Evolutionary conservation across 2,329 filamentous ascomycete genomes (phyloP), one percentile per base, ranked within the genome.

Genomic region (Alternaria infectoria): DNA sequence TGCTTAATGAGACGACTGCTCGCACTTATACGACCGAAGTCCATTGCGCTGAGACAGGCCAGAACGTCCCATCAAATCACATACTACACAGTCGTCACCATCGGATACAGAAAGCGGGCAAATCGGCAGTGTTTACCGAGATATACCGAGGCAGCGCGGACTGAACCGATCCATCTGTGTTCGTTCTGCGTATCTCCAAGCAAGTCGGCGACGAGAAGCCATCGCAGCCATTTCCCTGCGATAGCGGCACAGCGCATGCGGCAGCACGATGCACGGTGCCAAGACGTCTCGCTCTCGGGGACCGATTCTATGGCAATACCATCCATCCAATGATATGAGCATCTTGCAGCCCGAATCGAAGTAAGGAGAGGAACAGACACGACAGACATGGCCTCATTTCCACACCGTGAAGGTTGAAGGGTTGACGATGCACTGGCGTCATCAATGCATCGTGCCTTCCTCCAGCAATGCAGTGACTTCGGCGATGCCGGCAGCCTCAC

Each of bases 401-500:
- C 17, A 17, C 12, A 17, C 13, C 32, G 12, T 23, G 17, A 32
- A 19, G 13, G 13, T 11, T 17, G 40, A 30, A 30, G 15, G 8
- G 19, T 56, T 19, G 26, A 21, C 25, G 17, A 28, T 23, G 9
- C 25, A 8, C 25, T 19, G 25, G 30, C 54, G 30, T 44, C 32
- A n/a, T 26, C 17, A 26, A 17, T 54, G 17, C 26, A 55, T 54
- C 32, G 63, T 61, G 45, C 64, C 57, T 66, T 59, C 61, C 49
- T 54, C 28, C 47, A 59, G 60, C 26, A 47, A 25, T 36, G 43
- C 40, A 46, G 54, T 46, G 54, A 13, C 40, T 45, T 23, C 15
- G 40, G 49, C 43, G 28, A 43, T 28, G 17, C 30, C 28, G 49
- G 28, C n/a, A 36, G 17, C 28, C 8, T 51, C 49, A 51, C 6